Evolutionary conservation across 306 rosid species (phyloP), one percentile per base, ranked within the genome.

Genomic region (Quercus robur): DNA sequence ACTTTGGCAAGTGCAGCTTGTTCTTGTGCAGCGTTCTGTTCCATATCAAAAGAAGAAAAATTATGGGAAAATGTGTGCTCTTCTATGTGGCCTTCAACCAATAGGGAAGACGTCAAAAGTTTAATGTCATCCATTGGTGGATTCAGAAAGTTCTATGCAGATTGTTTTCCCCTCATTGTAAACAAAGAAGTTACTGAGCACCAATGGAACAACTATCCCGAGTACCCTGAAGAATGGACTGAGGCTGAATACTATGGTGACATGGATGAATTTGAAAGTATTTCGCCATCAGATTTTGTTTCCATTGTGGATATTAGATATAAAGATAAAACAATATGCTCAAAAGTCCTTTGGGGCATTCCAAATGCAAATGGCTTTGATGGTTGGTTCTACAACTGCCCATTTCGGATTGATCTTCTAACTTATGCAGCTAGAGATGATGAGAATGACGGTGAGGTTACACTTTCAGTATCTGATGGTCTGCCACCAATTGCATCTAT

Each of bases 11-110:
- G 88, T 70, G 94, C 94, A 59, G 93, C 98, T 52, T 94, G 98
- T 78, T 76, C 97, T 52, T 94, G 98, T 82, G 89, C 91, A 10
- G 79, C 97, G 4, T 89, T 94, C 76, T 80, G 84, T 81, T 90
- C 97, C 85, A 88, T 94, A 83, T 94, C 92, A 74, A 92, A 86
- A 83, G 97, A 94, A 77, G 98, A 94, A 80, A 87, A 88, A 68
- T 81, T 94, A 75, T 94, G 98, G 98, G 97, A 92, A 88, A 79
- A 92, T 62, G 94, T 88, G 9, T 92, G 98, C 71, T 84, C 98
- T 30, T 84, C 97, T 38, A 83, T 87, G 93, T 92, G 97, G 97
- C 97, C 98, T 82, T 90, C 97, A 7, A 94, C 98, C 69, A 78
- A 89, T 38, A 85, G 94, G 85, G 97, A 89, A 77, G 97, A 94